Evolutionary conservation across 164 flowering plant species (phyloP), one percentile per base, ranked within the genome.

Genomic region (Buxus sempervirens): DNA sequence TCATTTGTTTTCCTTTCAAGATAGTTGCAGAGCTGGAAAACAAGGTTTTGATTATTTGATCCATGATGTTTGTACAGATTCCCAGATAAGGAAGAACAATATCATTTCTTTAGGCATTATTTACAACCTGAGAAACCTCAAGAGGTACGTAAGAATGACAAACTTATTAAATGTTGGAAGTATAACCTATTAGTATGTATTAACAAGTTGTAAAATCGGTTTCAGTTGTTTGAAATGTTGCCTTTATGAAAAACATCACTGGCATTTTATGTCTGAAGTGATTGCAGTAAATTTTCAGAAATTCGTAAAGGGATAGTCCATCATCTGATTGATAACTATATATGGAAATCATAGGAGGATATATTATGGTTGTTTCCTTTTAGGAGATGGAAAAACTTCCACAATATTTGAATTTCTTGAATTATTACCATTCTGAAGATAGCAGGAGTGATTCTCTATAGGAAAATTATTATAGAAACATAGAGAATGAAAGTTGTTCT

Each of bases 41-140:
- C 26, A 56, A 9, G 24, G 14, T 60, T 49, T 28, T 56, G 23
- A 62, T 48, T 26, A 38, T 64, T 64, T 41, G 16, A 26, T 48
- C 15, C 45, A 21, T 74, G 66, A 25, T 61, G 67, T 65, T 56
- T 28, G 45, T 85, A 79, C 68, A 96, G 99, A 71, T 93, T 81
- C 63, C 99, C 99, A 45, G 79, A 62, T 63, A 88, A 87, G 82
- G 88, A 91, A 70, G 89, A 88, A 65, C 99, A 96, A 57, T 84
- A 78, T 77, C 89, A 86, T 86, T 96, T 96, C 86, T 83, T 96
- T 75, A 85, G 90, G 86, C 88, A 93, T 71, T 96, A 96, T 75
- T 80, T 96, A 65, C 75, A 73, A 28, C 86, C 96, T 51, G 87
- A 88, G 24, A 77, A 75, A 55, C 96, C 95, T 32, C 41, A 84